Evolutionary conservation across 1,284 basidiomycete species (phyloP).

Genomic region (Microbotryum violaceum): DNA sequence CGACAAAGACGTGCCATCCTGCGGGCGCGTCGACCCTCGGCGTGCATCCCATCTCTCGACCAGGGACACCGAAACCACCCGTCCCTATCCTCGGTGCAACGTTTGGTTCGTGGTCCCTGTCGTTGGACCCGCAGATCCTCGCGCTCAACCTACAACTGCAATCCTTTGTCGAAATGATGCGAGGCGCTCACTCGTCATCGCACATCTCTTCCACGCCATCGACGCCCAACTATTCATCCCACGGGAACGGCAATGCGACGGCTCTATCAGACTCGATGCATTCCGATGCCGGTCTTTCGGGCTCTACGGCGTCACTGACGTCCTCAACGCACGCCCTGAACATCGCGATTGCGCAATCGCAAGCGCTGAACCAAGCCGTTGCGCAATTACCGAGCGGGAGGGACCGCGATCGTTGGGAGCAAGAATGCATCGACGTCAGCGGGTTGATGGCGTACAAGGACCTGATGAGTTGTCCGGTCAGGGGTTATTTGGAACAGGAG

Average conservation of each 20-base stretch:
- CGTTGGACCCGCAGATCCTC: conserved; percentile 60
- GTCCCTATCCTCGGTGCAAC: conserved; percentile 15
- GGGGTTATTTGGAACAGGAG: conserved; percentile 61
- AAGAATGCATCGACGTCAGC: conserved; percentile 63
- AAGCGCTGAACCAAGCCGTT: conserved; percentile 55
- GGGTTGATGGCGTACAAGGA: conserved; percentile 66
- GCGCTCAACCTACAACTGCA: conserved; percentile 73
- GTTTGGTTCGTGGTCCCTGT: conserved; percentile 29
- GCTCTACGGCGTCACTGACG: conserved; percentile 27
- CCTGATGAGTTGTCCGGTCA: conserved; percentile 60
- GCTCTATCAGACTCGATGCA: conserved; percentile 4
- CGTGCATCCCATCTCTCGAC: neutral
- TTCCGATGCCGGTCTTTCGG: conserved; percentile 23
- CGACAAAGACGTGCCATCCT: neutral
- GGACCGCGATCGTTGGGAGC: conserved; percentile 55
- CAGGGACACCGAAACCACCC: neutral
- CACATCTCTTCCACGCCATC: conserved; percentile 20
- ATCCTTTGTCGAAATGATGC: conserved; percentile 70
- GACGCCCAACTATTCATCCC: conserved; percentile 21
- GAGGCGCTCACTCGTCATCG: conserved; percentile 55
- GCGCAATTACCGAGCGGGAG: conserved; percentile 48
- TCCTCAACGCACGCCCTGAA: conserved; percentile 28
- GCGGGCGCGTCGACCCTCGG: neutral
- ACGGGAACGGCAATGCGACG: neutral
- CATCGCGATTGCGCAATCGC: conserved; percentile 36